Evolutionary conservation across 257 asterid species (phyloP), one percentile per base, ranked within the genome.

Genomic region (Avicennia marina): DNA sequence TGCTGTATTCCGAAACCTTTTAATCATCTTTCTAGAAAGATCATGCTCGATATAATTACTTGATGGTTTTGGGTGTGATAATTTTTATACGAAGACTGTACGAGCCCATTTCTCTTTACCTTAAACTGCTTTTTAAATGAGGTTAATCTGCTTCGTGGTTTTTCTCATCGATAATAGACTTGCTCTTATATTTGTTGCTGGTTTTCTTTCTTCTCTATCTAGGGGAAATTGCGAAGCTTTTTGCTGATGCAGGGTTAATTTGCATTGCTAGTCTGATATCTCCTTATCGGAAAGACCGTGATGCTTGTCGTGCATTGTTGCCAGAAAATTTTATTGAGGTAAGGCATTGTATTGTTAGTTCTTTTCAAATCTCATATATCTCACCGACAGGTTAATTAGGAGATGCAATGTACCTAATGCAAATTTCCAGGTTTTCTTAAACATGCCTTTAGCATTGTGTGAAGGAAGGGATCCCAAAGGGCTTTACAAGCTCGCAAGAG

Each of bases 201-300:
- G 34, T 11, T 43, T 49, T 63, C 51, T 15, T 41, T 51, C 53
- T 57, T 11, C 26, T 56, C 53, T 57, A 59, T 59, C 3, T 68
- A 90, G 98, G 98, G 71, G 98, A 90, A 77, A 89, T 81, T 22
- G 94, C 95, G 11, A 90, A 85, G 87, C 98, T 90, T 65, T 90
- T 90, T 78, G 94, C 98, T 48, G 98, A 90, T 81, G 91, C 91
- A 63, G 98, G 98, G 63, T 74, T 90, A 74, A 83, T 90, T 68
- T 90, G 98, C 83, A 83, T 90, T 56, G 95, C 98, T 38, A 90
- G 98, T 70, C 64, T 90, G 80, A 87, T 90, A 79, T 87, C 98
- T 72, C 98, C 98, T 46, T 90, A 90, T 63, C 78, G 91, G 69
- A 87, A 79, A 74, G 98, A 90, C 73, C 96, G 98, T 33, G 94